Percentiles rank a stretch among this genome's conserved stretches.
phyloP scores from a whole-genome alignment of 1,139 yeast species.

The Scheffersomyces cryptocercus region DNA sequence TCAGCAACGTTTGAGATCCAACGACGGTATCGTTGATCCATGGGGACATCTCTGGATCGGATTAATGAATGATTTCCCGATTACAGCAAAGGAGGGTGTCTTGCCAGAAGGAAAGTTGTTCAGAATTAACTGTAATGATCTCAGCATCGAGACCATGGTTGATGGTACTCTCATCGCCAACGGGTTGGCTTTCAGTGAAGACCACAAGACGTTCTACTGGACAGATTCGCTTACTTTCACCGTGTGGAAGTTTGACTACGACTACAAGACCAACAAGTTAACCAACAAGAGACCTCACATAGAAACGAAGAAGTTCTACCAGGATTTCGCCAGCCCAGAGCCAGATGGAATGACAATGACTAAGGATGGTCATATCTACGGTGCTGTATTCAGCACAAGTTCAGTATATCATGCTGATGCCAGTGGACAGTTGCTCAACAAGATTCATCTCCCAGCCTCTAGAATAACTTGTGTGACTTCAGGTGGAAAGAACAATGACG shows the following conservation, averaged over 20 bases:
- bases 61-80: conserved; percentile 62
- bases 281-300: conserved; percentile 46
- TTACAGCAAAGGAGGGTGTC: conserved; percentile 23
- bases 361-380: conserved; percentile 59
- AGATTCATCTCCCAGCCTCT: conserved; percentile 59
- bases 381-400: conserved; percentile 67
- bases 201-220: conserved; percentile 57
- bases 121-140: conserved; percentile 37
- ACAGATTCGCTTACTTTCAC: conserved; percentile 67
- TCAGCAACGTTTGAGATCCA: conserved; percentile 52
- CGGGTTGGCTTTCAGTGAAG: conserved; percentile 73
- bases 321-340: conserved; percentile 44
- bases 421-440: conserved; percentile 53
- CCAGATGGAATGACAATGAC: conserved; percentile 85
- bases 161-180: conserved; percentile 57
- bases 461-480: conserved; percentile 70
- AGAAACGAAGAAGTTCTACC: conserved; percentile 35
- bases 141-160: conserved; percentile 33
- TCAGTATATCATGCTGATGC: conserved; percentile 55
- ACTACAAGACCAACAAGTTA: conserved; percentile 44
- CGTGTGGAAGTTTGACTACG: conserved; percentile 65
- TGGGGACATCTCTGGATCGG: conserved; percentile 74
- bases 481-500: conserved; percentile 63
- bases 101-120: conserved; percentile 46
- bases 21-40: conserved; percentile 73